phyloP scores from a whole-genome alignment of 768 basidiomycete genomes.

The Hysterangium stoloniferum region DNA sequence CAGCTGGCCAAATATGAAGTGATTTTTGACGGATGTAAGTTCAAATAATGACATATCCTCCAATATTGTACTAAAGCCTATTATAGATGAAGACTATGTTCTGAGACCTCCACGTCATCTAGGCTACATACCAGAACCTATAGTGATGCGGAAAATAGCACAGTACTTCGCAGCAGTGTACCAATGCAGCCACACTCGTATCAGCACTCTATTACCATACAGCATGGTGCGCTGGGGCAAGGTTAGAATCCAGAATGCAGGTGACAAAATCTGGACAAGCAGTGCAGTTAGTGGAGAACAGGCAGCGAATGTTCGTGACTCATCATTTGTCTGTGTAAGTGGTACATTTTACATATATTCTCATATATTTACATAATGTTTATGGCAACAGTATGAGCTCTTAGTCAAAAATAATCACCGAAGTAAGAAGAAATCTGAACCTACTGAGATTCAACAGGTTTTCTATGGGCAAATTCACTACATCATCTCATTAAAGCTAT shows the following conservation, averaged over 20 bases:
- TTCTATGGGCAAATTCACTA: slow-evolving; percentile 1
- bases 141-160: not conserved
- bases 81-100: not conserved
- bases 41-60: not conserved
- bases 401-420: not conserved
- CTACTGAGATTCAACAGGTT: not conserved
- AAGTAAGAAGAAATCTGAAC: not conserved
- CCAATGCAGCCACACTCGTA: no score
- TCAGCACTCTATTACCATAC: not conserved
- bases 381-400: not conserved
- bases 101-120: not conserved
- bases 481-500: not conserved
- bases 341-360: not conserved
- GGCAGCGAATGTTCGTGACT: not conserved
- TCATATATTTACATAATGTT: not conserved
- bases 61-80: not conserved
- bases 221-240: not conserved
- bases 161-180: not conserved
- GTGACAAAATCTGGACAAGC: not conserved
- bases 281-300: not conserved
- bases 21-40: not conserved
- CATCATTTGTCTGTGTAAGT: slow-evolving; percentile 2
- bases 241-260: not conserved
- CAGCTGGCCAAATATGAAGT: not conserved
- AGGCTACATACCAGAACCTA: not conserved